Base-by-base conservation (phyloP, 768 basidiomycete species). In the Scleroderma bovista region DNA sequence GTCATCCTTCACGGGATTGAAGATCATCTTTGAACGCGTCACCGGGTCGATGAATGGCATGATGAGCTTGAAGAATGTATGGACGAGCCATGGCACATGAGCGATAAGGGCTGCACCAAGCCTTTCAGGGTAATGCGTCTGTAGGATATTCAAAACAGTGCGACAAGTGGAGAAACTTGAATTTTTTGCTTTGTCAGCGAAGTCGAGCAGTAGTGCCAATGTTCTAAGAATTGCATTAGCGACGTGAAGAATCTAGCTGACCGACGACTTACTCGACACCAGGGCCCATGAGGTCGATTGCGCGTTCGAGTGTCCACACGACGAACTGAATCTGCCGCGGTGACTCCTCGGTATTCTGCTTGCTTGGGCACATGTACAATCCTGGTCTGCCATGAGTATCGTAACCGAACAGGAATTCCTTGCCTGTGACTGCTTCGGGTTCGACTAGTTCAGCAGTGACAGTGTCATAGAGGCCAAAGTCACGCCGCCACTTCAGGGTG, bases 121-220 rank as follows among this genome's bases (percentile, higher is more conserved):
- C 3, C 93, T 81, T 64, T 95, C 93, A 0, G 90, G 90, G 58
- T 91, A 93, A 61, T 93, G 88, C 20, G 80, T 77, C 59, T 91
- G 89, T 13, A 91, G 73, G 57, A 89, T 85, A 63, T 75, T 67
- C 47, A 86, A 73, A 12, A 79, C 73, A 23, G 57, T 61, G 10
- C 72, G 67, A 7, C 76, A 53, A 10, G 63, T 69, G 0, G 57
- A 26, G 12, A 80, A 44, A 7, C 74, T 71, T 0, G 79, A 75
- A 22, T 59, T 79, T 66, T 88, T 90, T 32, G 76, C 80, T 61
- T 77, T 76, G 61, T 88, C 86, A 5, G 78, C 85, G 47, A 83
- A 90, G 71, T 93, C 83, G 56, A 91, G 81, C 68, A 93, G 78
- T 20, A 91, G 71, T 12, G 74, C 75, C 22, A 92, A 55, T 10